Conservation (phyloP, 2,329 filamentous ascomycete species). For the Aphanocladium album region DNA sequence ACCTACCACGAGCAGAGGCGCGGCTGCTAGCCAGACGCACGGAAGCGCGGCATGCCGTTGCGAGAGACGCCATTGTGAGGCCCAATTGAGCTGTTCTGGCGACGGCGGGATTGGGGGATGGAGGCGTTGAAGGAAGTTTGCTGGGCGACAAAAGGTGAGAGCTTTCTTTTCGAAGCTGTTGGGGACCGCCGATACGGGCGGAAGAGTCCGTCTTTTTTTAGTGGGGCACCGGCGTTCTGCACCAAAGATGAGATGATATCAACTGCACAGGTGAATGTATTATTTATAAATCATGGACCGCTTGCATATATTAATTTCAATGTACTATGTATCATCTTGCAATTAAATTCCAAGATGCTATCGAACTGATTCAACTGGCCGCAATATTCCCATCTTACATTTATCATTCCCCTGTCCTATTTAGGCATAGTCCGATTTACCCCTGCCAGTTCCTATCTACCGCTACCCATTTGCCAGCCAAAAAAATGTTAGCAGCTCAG, state of each 20-base stretch:
- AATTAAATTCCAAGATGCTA: too few species aligned
- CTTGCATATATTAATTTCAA: too few species aligned
- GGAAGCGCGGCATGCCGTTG: constrained; percentile 59
- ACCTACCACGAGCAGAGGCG: constrained; percentile 54
- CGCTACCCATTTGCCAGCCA: constrained; percentile 4
- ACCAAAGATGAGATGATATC: background rate
- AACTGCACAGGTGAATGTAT: too few species aligned
- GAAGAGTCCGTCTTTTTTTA: constrained; percentile 27
- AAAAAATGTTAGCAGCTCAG: constrained; percentile 7
- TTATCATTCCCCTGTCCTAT: background rate
- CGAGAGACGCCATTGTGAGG: constrained; percentile 59
- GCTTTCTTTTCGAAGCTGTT: constrained; percentile 28
- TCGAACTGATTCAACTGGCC: too few species aligned
- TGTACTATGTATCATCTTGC: background rate
- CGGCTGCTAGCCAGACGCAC: constrained; percentile 48
- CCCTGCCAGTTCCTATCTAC: constrained; percentile 8
- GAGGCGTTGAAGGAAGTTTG: constrained; percentile 12
- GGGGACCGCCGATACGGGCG: constrained; percentile 26
- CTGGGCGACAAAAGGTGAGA: constrained; percentile 20
- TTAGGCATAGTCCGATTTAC: constrained; percentile 1
- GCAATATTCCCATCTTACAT: background rate
- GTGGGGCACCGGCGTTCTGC: constrained; percentile 17
- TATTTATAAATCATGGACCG: too few species aligned
- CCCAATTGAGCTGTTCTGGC: constrained; percentile 20
- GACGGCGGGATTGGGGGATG: constrained; percentile 18